Conservation (phyloP, 2,329 filamentous ascomycete species). For the Aspergillus sp. region DNA sequence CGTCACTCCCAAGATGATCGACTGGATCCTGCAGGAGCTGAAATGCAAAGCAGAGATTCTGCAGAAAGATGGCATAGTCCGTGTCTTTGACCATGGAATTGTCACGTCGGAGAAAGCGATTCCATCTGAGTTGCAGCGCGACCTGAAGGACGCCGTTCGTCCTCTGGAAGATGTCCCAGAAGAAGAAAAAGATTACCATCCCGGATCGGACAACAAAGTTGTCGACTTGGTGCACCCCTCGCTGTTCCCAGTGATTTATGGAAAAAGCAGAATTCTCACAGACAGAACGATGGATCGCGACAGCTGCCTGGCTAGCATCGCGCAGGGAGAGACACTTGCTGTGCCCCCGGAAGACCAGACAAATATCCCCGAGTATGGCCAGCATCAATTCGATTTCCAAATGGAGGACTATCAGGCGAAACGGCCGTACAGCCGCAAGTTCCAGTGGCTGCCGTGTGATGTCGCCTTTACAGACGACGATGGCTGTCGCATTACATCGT, state of each 20-base stretch:
- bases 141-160: constrained; percentile 44
- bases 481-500: constrained; percentile 29
- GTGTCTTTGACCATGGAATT: constrained; percentile 42
- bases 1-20: constrained; percentile 29
- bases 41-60: constrained; percentile 43
- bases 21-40: constrained; percentile 43
- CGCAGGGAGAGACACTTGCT: constrained; percentile 7
- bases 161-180: constrained; percentile 47
- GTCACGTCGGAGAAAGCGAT: constrained; percentile 52
- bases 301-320: constrained; percentile 17
- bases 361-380: not conserved
- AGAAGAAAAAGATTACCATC: constrained; percentile 58
- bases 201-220: constrained; percentile 53
- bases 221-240: constrained; percentile 64
- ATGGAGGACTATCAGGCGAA: not conserved
- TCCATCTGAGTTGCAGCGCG: constrained; percentile 32
- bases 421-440: constrained; percentile 22
- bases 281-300: constrained; percentile 14
- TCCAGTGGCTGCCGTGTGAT: constrained; percentile 47
- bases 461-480: constrained; percentile 19
- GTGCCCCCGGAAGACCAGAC: not conserved
- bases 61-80: constrained; percentile 34
- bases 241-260: constrained; percentile 31
- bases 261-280: constrained; percentile 18
- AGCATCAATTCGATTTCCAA: too few relatives aligned